These are phyloP conservation scores for Diospyros kaki DNA, from an alignment of 148 eudicot species.

Conservation along the genomic window DNA sequence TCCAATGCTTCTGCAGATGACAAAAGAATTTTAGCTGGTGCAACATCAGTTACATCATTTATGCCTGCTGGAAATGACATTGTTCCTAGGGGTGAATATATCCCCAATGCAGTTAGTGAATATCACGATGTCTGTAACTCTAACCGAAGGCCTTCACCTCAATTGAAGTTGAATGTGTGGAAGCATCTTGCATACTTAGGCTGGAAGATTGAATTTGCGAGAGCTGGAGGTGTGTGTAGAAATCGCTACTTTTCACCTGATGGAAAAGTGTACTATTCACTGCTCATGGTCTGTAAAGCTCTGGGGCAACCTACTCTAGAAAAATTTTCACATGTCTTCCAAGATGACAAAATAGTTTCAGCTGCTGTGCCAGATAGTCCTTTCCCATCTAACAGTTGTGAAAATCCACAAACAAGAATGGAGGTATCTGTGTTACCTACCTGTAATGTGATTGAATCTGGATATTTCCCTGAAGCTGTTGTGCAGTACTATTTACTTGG, in stretches of 20 bases:
- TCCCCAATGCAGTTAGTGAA: constrained; percentile 40
- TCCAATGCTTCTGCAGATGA: constrained; percentile 15
- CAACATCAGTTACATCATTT: neutral
- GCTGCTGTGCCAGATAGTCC: constrained; percentile 1
- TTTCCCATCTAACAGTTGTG: neutral
- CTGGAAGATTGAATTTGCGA: constrained; percentile 50
- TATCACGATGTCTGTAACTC: constrained; percentile 11
- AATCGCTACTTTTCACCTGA: constrained; percentile 53
- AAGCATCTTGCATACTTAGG: constrained; percentile 58
- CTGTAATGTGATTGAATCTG: constrained; percentile 21
- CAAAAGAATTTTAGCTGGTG: constrained; percentile 11
- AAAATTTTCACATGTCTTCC: constrained; percentile 12
- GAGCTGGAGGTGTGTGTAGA: neutral
- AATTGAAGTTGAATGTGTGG: constrained; percentile 19
- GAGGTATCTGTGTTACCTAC: neutral
- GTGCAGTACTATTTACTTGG: constrained; percentile 24
- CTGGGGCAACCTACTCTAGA: constrained; percentile 9
- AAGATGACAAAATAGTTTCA: constrained; percentile 10
- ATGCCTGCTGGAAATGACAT: neutral
- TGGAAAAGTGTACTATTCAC: constrained; percentile 33
- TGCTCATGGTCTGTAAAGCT: constrained; percentile 22
- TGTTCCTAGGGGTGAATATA: constrained; percentile 34
- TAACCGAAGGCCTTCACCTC: neutral
- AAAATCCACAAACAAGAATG: constrained; percentile 8
- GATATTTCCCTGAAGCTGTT: constrained; percentile 54